Evolutionary conservation across 306 rosid species (phyloP).

Genomic region (Medicago truncatula): DNA sequence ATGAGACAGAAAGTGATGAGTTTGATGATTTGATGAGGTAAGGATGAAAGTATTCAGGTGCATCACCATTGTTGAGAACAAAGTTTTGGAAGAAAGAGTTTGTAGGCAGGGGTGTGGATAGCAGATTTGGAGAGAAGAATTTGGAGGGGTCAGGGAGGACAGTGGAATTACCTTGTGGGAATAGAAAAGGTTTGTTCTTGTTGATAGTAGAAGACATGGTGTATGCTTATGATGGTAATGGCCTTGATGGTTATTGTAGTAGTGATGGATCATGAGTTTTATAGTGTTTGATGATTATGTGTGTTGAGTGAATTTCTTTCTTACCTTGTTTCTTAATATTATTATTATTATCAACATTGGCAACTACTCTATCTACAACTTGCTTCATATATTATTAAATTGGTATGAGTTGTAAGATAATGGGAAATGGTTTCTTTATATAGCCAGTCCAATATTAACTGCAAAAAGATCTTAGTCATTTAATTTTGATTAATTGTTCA

Average conservation of each 20-base stretch:
- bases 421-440: not conserved
- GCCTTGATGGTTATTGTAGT: not conserved
- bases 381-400: not conserved
- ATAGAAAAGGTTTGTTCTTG: not conserved
- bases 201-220: not conserved
- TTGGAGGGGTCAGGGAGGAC: conserved; percentile 20
- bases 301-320: not conserved
- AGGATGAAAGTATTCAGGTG: conserved; percentile 18
- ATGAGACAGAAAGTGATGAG: conserved; percentile 9
- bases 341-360: not conserved
- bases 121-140: not conserved
- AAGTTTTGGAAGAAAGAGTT: conserved; percentile 31
- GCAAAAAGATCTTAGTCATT: not conserved
- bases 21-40: conserved; percentile 20
- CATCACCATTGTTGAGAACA: not conserved
- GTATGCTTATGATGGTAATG: not conserved
- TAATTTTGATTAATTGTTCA: not conserved
- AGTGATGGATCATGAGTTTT: conserved; percentile 4
- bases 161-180: conserved; percentile 7
- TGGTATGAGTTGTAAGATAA: not conserved
- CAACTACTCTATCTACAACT: conserved; percentile 18
- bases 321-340: not conserved
- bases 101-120: conserved; percentile 21
- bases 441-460: not conserved
- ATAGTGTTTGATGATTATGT: not conserved